A percentile compares a stretch with the other conserved stretches of the same genome.
Conservation (phyloP, 257 asterid genomes). For the Solanum chiquidenum region DNA sequence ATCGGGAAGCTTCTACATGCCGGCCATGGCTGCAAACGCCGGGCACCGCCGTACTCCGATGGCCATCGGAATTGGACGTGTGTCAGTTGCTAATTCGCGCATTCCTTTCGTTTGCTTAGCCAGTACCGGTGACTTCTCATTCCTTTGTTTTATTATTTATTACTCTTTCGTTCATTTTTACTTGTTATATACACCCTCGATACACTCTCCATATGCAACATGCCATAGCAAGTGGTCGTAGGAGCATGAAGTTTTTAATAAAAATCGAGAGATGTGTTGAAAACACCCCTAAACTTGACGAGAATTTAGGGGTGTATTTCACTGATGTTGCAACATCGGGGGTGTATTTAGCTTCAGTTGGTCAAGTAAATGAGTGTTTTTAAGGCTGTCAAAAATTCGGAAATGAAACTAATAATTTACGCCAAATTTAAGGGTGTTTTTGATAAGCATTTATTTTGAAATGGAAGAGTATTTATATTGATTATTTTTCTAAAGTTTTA, state of each 20-base stretch:
- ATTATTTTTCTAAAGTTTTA: background rate
- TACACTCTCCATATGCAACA: too few relatives aligned
- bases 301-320: too few relatives aligned
- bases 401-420: too few relatives aligned
- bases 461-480: background rate
- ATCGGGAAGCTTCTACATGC: slow-evolving; percentile 53
- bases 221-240: too few relatives aligned
- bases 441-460: background rate
- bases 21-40: slow-evolving; percentile 28
- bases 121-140: slow-evolving; percentile 15
- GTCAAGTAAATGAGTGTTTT: too few relatives aligned
- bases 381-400: rapidly evolving
- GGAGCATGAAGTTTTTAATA: too few relatives aligned
- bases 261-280: too few relatives aligned
- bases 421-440: too few relatives aligned
- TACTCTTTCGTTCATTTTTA: background rate
- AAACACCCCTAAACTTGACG: too few relatives aligned
- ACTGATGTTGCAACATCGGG: too few relatives aligned
- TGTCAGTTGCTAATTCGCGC: slow-evolving; percentile 43
- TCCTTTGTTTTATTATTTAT: background rate
- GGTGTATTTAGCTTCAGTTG: too few relatives aligned
- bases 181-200: background rate
- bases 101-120: slow-evolving; percentile 49
- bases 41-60: slow-evolving; percentile 38
- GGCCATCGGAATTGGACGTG: slow-evolving; percentile 37